phyloP scores from a whole-genome alignment of 1,139 yeast genomes.

The Tardiomyces digboiensis region DNA sequence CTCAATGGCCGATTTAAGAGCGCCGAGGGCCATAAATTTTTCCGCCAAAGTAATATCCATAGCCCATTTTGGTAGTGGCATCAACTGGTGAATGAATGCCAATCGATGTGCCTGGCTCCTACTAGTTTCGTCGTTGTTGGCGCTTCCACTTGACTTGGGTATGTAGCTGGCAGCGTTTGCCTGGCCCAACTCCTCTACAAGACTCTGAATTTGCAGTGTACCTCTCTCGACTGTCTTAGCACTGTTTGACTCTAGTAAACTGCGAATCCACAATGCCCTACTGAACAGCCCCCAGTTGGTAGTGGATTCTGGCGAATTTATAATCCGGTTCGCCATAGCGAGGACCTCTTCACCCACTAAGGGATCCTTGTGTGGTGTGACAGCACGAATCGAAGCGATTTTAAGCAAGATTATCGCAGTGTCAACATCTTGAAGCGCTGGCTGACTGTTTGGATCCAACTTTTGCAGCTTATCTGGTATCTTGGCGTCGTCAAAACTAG shows the following conservation, averaged over 20 bases:
- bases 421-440: conserved; percentile 62
- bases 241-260: conserved; percentile 67
- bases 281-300: conserved; percentile 76
- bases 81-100: conserved; percentile 62
- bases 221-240: conserved; percentile 93
- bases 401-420: conserved; percentile 62
- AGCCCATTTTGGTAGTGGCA: conserved; percentile 78
- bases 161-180: conserved; percentile 46
- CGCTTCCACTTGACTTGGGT: conserved; percentile 36
- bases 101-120: conserved; percentile 38
- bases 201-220: conserved; percentile 81
- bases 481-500: conserved; percentile 23
- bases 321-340: conserved; percentile 64
- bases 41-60: conserved; percentile 81
- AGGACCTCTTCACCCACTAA: conserved; percentile 74
- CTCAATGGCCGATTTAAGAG: conserved; percentile 78
- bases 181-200: conserved; percentile 83
- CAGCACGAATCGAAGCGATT: conserved; percentile 53
- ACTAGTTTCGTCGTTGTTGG: conserved; percentile 21
- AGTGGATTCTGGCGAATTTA: conserved; percentile 39
- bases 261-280: conserved; percentile 85
- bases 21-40: conserved; percentile 79
- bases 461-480: conserved; percentile 48
- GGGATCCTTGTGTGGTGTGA: conserved; percentile 60
- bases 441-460: conserved; percentile 78